phyloP scores from a whole-genome alignment of 2,329 filamentous ascomycete species.

The Apiospora marii region DNA sequence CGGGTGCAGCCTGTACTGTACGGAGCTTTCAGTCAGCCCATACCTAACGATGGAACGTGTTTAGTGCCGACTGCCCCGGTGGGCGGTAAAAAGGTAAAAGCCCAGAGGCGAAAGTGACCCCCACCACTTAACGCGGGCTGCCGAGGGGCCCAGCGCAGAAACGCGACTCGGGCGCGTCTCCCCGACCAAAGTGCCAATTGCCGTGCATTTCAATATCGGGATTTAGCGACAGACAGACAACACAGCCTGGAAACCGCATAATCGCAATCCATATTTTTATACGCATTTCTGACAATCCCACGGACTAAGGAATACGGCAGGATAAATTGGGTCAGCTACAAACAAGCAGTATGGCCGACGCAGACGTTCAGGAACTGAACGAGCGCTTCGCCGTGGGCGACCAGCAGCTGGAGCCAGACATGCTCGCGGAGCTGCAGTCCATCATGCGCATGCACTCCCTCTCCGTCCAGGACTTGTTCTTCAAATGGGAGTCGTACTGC shows the following conservation, averaged over 20 bases:
- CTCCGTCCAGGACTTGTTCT: constrained; percentile 86
- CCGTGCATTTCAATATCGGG: not conserved
- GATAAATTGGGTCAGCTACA: not conserved
- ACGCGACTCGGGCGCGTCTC: constrained; percentile 29
- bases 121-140: constrained; percentile 26
- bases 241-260: not conserved
- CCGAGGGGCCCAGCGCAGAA: not conserved
- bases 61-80: not conserved
- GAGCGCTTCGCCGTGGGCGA: constrained; percentile 62
- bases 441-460: constrained; percentile 87
- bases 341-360: constrained; percentile 47
- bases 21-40: not conserved
- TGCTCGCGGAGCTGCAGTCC: constrained; percentile 82
- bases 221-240: not conserved
- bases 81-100: not conserved
- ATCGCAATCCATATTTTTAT: not conserved
- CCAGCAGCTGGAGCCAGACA: constrained; percentile 75
- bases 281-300: not conserved
- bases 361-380: constrained; percentile 50
- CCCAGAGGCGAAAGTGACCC: not conserved
- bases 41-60: not conserved
- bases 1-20: constrained; percentile 5
- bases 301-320: not conserved
- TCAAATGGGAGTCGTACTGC: constrained; percentile 99
- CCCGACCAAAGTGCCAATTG: constrained; percentile 12